Conservation (phyloP, 2,329 filamentous ascomycete species). For the Ceratocystis cubensis region DNA sequence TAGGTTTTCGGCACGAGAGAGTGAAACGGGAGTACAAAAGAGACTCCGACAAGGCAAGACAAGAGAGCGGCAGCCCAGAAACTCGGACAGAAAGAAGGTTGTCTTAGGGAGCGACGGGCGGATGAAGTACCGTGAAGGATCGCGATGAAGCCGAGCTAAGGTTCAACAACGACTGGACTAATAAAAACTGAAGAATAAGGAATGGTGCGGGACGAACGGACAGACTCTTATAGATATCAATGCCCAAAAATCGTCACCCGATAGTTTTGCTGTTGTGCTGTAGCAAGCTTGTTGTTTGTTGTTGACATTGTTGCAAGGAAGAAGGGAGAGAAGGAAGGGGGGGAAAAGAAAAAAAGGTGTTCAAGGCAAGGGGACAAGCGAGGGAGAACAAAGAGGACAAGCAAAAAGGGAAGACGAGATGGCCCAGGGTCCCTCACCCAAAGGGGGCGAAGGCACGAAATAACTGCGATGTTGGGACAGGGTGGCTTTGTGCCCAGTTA, state of each 20-base stretch:
- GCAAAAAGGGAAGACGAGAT: not conserved
- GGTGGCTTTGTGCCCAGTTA: not conserved
- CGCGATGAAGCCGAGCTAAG: not conserved
- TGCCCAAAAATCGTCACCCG: not conserved
- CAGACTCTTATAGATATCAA: not conserved
- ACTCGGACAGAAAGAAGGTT: not conserved
- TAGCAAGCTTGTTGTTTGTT: constrained; percentile 7
- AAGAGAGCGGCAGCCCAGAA: not conserved
- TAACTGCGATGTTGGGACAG: not conserved
- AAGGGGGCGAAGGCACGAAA: not conserved
- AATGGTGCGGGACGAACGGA: not conserved
- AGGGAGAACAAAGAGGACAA: not conserved
- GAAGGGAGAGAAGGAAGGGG: not conserved
- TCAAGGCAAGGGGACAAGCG: not conserved
- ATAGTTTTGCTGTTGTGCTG: not conserved
- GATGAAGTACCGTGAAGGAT: not conserved
- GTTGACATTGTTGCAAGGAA: constrained; percentile 3
- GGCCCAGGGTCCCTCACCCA: not conserved
- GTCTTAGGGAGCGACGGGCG: not conserved
- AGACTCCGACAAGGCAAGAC: not conserved
- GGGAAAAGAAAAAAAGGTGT: not conserved
- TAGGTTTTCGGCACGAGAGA: not conserved
- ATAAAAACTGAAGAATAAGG: not conserved
- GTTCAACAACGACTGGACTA: not conserved
- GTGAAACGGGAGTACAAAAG: not conserved